phyloP scores from a whole-genome alignment of 2,329 filamentous ascomycete species.

The Bipolaris gigantea region DNA sequence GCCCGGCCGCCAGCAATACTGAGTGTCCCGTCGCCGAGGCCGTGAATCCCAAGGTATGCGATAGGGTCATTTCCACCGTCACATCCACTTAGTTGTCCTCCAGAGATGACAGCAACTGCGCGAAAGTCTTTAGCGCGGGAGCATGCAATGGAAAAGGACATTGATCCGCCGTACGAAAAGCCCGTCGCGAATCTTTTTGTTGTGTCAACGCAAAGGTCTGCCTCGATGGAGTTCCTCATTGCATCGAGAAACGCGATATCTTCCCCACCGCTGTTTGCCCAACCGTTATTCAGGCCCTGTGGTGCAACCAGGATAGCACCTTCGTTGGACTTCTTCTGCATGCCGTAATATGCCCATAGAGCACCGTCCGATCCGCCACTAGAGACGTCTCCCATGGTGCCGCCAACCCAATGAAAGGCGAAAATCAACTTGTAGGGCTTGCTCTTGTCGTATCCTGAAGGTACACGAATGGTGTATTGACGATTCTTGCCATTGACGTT shows the following conservation, averaged over 20 bases:
- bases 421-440: constrained; percentile 49
- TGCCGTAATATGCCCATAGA: constrained; percentile 43
- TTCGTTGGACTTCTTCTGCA: constrained; percentile 41
- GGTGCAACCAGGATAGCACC: constrained; percentile 50
- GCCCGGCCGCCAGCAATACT: constrained; percentile 35
- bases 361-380: constrained; percentile 13
- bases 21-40: constrained; percentile 43
- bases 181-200: constrained; percentile 48
- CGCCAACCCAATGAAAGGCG: constrained; percentile 47
- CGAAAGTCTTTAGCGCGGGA: constrained; percentile 45
- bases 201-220: constrained; percentile 49
- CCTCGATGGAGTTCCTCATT: constrained; percentile 46
- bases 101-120: constrained; percentile 42
- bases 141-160: constrained; percentile 49
- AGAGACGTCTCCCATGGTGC: constrained; percentile 46
- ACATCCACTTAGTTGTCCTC: constrained; percentile 21
- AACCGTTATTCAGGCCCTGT: constrained; percentile 46
- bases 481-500: constrained; percentile 47
- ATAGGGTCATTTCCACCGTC: constrained; percentile 28
- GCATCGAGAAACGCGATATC: constrained; percentile 48
- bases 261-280: constrained; percentile 48
- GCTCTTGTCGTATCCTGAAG: constrained; percentile 46
- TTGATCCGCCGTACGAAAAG: constrained; percentile 50
- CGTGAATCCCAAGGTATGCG: constrained; percentile 47
- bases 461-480: constrained; percentile 47